Conservation (phyloP, 805 yeast species). For the Yarrowia osloensis region DNA sequence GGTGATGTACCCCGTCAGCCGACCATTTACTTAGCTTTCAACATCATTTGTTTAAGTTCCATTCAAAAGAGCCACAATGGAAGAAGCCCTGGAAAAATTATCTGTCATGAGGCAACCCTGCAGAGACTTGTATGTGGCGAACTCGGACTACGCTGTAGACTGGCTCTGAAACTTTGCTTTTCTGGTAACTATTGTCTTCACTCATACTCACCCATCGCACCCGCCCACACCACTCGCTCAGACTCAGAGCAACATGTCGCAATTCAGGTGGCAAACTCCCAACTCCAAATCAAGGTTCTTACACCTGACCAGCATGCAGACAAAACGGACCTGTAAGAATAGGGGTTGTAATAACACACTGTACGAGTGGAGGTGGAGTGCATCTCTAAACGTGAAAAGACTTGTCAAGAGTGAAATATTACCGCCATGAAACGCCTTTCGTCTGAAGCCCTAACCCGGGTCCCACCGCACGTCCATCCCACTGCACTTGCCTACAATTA, state of each 20-base stretch:
- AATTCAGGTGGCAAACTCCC: conserved; percentile 19
- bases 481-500: not conserved
- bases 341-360: not conserved
- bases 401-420: not conserved
- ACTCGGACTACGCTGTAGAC: too few species aligned
- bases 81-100: too few species aligned
- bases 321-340: not conserved
- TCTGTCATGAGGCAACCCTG: not conserved
- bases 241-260: not conserved
- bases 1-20: too few species aligned
- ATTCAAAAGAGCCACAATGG: too few species aligned
- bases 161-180: too few species aligned
- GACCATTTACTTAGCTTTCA: too few species aligned
- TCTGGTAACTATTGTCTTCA: too few species aligned
- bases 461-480: not conserved
- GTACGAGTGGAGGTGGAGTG: not conserved
- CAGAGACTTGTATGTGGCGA: not conserved
- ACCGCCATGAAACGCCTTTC: not conserved
- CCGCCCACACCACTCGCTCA: too few species aligned
- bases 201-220: too few species aligned
- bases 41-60: too few species aligned
- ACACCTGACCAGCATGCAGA: conserved; percentile 1
- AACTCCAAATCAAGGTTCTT: not conserved
- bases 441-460: not conserved
- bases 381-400: not conserved